Evolutionary conservation across 2,329 filamentous ascomycete species (phyloP).

Genomic region (Nemania sp.): DNA sequence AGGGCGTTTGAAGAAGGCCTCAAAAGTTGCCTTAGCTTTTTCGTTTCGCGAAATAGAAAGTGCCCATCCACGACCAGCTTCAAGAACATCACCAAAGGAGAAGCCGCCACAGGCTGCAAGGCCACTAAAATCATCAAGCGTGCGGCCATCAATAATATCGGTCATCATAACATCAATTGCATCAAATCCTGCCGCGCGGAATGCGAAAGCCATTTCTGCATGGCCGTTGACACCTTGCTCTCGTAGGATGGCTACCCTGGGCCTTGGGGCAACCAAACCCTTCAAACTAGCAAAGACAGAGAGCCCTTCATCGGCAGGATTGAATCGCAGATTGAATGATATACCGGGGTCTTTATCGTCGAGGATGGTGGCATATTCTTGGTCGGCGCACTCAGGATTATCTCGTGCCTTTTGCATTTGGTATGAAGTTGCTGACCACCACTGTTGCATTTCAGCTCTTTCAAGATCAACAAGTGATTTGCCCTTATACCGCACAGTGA

Average conservation of each 20-base stretch:
- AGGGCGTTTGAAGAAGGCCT: conserved; percentile 84
- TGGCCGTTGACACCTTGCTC: conserved; percentile 97
- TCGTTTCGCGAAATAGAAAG: conserved; percentile 91
- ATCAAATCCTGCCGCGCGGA: conserved; percentile 90
- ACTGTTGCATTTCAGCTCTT: conserved; percentile 81
- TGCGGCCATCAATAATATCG: conserved; percentile 83
- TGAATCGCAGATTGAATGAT: conserved; percentile 83
- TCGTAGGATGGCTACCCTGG: conserved; percentile 84
- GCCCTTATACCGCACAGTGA: conserved; percentile 79
- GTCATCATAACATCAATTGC: conserved; percentile 97
- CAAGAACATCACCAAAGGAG: conserved; percentile 85
- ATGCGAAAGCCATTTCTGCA: conserved; percentile 96
- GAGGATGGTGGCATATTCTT: conserved; percentile 80
- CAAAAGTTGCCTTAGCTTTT: conserved; percentile 80
- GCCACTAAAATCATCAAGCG: conserved; percentile 84
- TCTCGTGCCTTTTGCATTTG: conserved; percentile 92
- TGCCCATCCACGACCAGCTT: conserved; percentile 96
- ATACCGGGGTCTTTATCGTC: conserved; percentile 85
- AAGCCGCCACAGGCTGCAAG: conserved; percentile 97
- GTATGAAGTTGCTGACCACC: conserved; percentile 89
- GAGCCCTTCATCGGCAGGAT: conserved; percentile 80
- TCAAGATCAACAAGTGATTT: conserved; percentile 75
- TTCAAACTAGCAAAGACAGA: conserved; percentile 74
- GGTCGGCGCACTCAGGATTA: conserved; percentile 86
- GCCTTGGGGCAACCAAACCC: conserved; percentile 65